Evolutionary conservation across 148 eudicot genomes (phyloP).

Genomic region (Chenopodium berlandieri): DNA sequence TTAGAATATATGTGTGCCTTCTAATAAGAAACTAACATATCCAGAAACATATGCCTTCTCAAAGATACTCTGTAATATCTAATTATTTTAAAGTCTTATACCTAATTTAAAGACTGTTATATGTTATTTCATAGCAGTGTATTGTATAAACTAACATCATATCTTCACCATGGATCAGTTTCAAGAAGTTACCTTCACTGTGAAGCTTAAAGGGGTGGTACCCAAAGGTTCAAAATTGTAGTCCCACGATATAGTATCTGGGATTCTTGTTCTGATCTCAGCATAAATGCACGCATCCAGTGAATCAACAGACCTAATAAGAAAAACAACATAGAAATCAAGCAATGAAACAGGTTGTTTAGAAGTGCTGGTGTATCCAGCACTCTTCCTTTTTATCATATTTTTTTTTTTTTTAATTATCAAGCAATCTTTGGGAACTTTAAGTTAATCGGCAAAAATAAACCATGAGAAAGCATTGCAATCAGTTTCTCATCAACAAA

Average conservation of each 20-base stretch:
- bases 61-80: neutral
- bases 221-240: slow-evolving; percentile 94
- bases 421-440: neutral
- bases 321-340: slow-evolving; percentile 6
- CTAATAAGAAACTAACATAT: neutral
- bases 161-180: slow-evolving; percentile 3
- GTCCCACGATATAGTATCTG: slow-evolving; percentile 91
- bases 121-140: neutral
- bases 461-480: neutral
- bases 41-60: neutral
- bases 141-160: neutral
- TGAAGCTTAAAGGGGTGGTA: slow-evolving; percentile 78
- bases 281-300: slow-evolving; percentile 82
- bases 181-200: slow-evolving; percentile 70
- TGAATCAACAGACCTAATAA: slow-evolving; percentile 77
- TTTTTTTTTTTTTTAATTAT: no score
- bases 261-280: slow-evolving; percentile 92
- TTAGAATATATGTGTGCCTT: slow-evolving; percentile 5
- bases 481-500: neutral
- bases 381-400: neutral
- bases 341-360: neutral
- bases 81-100: no score
- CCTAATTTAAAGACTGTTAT: neutral
- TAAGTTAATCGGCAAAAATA: neutral
- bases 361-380: neutral